These are phyloP conservation scores for Cladosporium austrohemisphaericum DNA, from an alignment of 2,329 filamentous ascomycete species.

Conservation along the genomic window DNA sequence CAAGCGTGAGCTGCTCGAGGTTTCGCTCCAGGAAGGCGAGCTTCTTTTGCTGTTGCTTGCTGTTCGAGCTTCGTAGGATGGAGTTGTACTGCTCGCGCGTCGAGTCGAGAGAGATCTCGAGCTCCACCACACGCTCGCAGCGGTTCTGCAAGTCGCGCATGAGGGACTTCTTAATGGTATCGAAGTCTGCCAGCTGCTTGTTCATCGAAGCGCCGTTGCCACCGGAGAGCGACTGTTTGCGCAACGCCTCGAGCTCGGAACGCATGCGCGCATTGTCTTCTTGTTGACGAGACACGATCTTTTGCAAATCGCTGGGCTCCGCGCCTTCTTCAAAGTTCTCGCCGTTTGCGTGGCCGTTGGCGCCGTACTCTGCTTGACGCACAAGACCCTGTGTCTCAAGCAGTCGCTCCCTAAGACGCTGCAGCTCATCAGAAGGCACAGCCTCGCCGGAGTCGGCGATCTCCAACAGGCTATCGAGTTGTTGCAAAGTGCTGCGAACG, in stretches of 20 bases:
- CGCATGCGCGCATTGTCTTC: slow-evolving; percentile 81
- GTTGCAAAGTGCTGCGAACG: slow-evolving; percentile 78
- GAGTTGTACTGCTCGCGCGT: slow-evolving; percentile 99
- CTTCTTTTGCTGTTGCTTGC: slow-evolving; percentile 99
- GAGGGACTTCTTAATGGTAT: slow-evolving; percentile 98
- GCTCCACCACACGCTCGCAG: slow-evolving; percentile 92
- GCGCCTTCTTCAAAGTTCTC: slow-evolving; percentile 33
- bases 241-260: slow-evolving; percentile 73
- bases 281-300: slow-evolving; percentile 70
- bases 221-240: slow-evolving; percentile 65
- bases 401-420: slow-evolving; percentile 71
- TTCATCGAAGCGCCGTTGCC: slow-evolving; percentile 71
- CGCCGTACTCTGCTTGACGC: slow-evolving; percentile 82
- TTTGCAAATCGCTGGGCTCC: slow-evolving; percentile 66
- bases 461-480: slow-evolving; percentile 74
- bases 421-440: slow-evolving; percentile 76
- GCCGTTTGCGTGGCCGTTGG: slow-evolving; percentile 63
- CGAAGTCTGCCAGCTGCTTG: slow-evolving; percentile 97
- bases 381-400: slow-evolving; percentile 90
- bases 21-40: slow-evolving; percentile 99
- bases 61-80: slow-evolving; percentile 92
- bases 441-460: slow-evolving; percentile 72
- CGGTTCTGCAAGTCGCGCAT: slow-evolving; percentile 99
- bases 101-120: slow-evolving; percentile 96
- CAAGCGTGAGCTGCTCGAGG: slow-evolving; percentile 93